Evolutionary conservation across 2,329 filamentous ascomycete genomes (phyloP).

Genomic region (Endoconidiophora laricicola): DNA sequence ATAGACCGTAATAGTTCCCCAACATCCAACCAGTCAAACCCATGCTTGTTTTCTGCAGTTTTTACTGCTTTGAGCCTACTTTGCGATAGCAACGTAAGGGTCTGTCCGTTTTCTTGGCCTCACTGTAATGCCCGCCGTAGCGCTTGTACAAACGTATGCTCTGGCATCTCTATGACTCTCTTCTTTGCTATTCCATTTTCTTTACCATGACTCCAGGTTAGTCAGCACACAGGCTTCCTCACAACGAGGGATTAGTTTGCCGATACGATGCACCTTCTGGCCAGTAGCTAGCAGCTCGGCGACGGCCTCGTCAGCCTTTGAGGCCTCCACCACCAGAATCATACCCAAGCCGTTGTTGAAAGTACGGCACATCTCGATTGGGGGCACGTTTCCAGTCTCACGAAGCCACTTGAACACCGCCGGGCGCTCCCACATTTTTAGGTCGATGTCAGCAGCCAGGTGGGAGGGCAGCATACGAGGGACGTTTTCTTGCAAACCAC

Average conservation of each 20-base stretch:
- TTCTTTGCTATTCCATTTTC: not conserved
- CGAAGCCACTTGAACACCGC: conserved; percentile 80
- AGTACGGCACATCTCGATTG: conserved; percentile 70
- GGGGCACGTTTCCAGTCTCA: conserved; percentile 48
- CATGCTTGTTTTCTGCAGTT: not conserved
- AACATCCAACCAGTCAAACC: not conserved
- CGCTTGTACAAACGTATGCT: not conserved
- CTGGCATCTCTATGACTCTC: not conserved
- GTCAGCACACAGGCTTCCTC: conserved; percentile 16
- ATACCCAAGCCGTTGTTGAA: conserved; percentile 95
- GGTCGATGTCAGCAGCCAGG: conserved; percentile 68
- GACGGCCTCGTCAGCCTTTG: conserved; percentile 43
- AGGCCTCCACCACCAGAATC: conserved; percentile 63
- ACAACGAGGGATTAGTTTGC: conserved; percentile 46
- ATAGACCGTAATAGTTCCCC: not conserved
- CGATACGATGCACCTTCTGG: conserved; percentile 64
- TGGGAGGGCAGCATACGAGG: conserved; percentile 75
- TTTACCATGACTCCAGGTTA: conserved; percentile 13
- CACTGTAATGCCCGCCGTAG: not conserved
- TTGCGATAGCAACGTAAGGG: not conserved
- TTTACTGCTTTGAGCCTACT: not conserved
- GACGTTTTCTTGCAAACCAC: conserved; percentile 83
- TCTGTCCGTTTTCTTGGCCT: not conserved
- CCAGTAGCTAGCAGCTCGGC: conserved; percentile 46
- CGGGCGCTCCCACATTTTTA: conserved; percentile 56